These are phyloP conservation scores for Solanum sejunctum DNA, from an alignment of 257 asterid genomes.

Conservation along the genomic window DNA sequence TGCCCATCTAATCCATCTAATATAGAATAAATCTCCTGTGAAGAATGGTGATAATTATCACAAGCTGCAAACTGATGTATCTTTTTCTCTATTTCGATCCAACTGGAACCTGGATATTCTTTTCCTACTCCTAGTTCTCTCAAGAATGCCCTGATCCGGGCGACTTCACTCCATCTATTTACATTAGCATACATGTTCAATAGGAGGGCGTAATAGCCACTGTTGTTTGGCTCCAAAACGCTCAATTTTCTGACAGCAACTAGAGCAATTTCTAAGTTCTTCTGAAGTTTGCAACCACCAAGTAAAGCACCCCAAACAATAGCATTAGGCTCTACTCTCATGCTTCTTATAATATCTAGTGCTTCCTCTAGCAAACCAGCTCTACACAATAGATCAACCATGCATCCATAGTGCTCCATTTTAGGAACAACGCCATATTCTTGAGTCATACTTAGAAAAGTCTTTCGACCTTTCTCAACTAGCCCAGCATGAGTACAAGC, in stretches of 20 bases:
- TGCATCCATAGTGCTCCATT: slow-evolving; percentile 77
- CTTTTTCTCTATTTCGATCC: slow-evolving; percentile 53
- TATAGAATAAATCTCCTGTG: slow-evolving; percentile 25
- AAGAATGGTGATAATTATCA: slow-evolving; percentile 35
- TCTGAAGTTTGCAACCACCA: slow-evolving; percentile 65
- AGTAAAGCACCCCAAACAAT: slow-evolving; percentile 72
- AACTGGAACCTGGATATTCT: slow-evolving; percentile 53
- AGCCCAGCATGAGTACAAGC: slow-evolving; percentile 80
- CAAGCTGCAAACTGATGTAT: slow-evolving; percentile 63
- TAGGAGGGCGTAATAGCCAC: slow-evolving; percentile 50
- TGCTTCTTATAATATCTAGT: slow-evolving; percentile 40
- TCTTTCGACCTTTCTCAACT: slow-evolving; percentile 51
- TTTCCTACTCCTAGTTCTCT: slow-evolving; percentile 55
- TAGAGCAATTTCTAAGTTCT: slow-evolving; percentile 55
- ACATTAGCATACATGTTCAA: slow-evolving; percentile 63
- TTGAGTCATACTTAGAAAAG: slow-evolving; percentile 39
- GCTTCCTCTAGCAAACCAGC: slow-evolving; percentile 81
- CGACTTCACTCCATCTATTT: slow-evolving; percentile 57
- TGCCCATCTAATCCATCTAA: slow-evolving; percentile 41
- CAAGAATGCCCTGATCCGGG: slow-evolving; percentile 38
- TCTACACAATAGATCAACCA: slow-evolving; percentile 62
- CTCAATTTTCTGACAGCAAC: slow-evolving; percentile 42
- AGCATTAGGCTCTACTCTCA: slow-evolving; percentile 64
- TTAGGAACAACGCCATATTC: slow-evolving; percentile 37
- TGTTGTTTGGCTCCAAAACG: slow-evolving; percentile 48